Evolutionary conservation across 2,329 filamentous ascomycete genomes (phyloP).

Genomic region (Allantophomopsis cytisporea): DNA sequence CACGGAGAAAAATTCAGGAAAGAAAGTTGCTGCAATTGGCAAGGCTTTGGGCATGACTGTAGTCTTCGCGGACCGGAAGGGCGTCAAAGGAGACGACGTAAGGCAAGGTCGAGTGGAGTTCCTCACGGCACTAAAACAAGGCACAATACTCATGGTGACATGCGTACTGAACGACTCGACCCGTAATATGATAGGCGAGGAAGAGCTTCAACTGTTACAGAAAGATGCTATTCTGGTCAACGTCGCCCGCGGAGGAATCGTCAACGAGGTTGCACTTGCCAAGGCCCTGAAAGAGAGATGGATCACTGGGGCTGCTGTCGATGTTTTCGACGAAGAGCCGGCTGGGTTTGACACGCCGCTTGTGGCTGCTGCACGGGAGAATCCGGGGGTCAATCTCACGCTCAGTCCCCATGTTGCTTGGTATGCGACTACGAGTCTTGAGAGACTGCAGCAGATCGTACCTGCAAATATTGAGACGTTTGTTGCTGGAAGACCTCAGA

Average conservation of each 20-base stretch:
- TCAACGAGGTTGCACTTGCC: conserved; percentile 16
- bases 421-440: conserved; percentile 31
- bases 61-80: conserved; percentile 1
- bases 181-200: conserved; percentile 10
- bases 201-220: conserved; percentile 11
- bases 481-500: background rate
- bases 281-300: conserved; percentile 12
- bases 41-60: conserved; percentile 1
- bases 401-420: conserved; percentile 39
- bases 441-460: conserved; percentile 27
- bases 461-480: conserved; percentile 30
- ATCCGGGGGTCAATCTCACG: conserved; percentile 25
- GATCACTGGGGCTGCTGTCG: conserved; percentile 16
- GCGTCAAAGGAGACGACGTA: background rate
- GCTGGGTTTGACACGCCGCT: conserved; percentile 22
- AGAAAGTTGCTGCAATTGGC: conserved; percentile 8
- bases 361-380: conserved; percentile 1
- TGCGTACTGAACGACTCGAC: conserved; percentile 11
- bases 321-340: conserved; percentile 18
- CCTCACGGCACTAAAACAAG: conserved; percentile 4
- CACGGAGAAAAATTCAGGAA: conserved; percentile 3
- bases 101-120: conserved; percentile 9
- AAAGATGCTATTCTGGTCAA: conserved; percentile 14
- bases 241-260: conserved; percentile 17
- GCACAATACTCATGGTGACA: conserved; percentile 10